Percentiles rank a stretch among this genome's conserved stretches.
Conservation (phyloP, 768 basidiomycete genomes). For the Gelatoporia subvermispora region DNA sequence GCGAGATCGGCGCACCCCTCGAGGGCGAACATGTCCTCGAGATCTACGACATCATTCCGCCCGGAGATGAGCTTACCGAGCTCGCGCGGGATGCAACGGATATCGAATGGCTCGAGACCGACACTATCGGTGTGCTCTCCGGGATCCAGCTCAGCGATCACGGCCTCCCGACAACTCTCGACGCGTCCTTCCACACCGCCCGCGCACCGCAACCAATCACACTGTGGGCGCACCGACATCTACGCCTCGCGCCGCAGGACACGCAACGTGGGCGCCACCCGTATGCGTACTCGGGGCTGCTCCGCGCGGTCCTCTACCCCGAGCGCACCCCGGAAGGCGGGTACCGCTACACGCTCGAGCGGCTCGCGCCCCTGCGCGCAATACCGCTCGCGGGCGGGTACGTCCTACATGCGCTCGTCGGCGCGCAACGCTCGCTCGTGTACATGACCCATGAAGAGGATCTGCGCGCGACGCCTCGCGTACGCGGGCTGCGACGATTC, state of each 20-base stretch:
- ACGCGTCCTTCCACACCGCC: slow-evolving; percentile 5
- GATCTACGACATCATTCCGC: slow-evolving; percentile 9
- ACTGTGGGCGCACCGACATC: not conserved
- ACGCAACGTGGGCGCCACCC: not conserved
- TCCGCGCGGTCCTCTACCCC: slow-evolving; percentile 9
- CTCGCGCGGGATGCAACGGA: not conserved
- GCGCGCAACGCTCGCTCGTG: slow-evolving; percentile 8
- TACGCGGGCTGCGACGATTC: slow-evolving; percentile 4
- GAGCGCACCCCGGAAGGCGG: not conserved
- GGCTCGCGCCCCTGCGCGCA: not conserved
- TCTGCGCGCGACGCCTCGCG: slow-evolving; percentile 7
- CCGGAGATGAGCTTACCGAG: slow-evolving; percentile 1
- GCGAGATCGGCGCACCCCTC: slow-evolving; percentile 6
- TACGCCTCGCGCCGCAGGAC: not conserved
- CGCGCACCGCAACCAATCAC: slow-evolving; percentile 3
- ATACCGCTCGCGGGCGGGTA: not conserved
- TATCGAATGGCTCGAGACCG: not conserved
- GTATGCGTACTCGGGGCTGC: not conserved
- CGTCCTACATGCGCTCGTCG: slow-evolving; percentile 6
- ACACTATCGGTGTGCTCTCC: slow-evolving; percentile 1
- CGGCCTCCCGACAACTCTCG: slow-evolving; percentile 1
- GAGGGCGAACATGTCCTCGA: slow-evolving; percentile 8
- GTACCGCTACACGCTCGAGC: slow-evolving; percentile 1
- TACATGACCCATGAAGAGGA: slow-evolving; percentile 6
- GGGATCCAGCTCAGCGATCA: slow-evolving; percentile 11